Base-by-base conservation (phyloP, 169 alveolate genomes). In the Cryptosporidium sp. region DNA sequence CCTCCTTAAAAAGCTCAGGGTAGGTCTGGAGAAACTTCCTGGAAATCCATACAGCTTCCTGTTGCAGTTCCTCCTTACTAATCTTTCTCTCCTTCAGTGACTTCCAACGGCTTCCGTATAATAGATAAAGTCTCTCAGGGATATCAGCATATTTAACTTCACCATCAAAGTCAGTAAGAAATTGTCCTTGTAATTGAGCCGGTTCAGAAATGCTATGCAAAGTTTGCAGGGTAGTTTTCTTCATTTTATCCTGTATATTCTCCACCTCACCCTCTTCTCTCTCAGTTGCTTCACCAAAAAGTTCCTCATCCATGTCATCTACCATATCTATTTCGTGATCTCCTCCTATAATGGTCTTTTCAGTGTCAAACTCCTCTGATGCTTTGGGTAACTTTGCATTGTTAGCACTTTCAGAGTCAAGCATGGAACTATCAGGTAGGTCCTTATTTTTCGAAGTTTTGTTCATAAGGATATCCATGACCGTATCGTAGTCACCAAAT, bases 401-500 rank as follows among this genome's bases (percentile, higher is more conserved):
- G 10, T n/a, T 7, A 0, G 1, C n/a, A 9, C 14, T 35, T 12
- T 74, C 71, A 8, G 59, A 14, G 6, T 50, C 86, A 23, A 23
- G 0, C 29, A 21, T 23, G 4, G 37, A 29, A 33, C 31, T n/a
- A 0, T 74, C 61, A 10, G n/a, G 35, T 6, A n/a, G 2, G 61
- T 65, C 59, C 48, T 80, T 80, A 8, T 3, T 1, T 45, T 80
- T 62, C 14, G 51, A 55, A 80, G 62, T 62, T 41, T 80, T 80
- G 35, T 80, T 80, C 89, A 80, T 80, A 23, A 80, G 70, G 4
- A 80, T 80, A 21, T 80, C 75, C 75, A 80, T 59, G 10, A 80
- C 89, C 10, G 89, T 80, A 31, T 80, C 80, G 14, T 80, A 80
- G 50, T 80, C 89, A 14, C 89, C 89, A 80, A 80, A 80, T 14